These are phyloP conservation scores for Narthecium ossifragum DNA, from an alignment of 106 monocot species.

Conservation along the genomic window DNA sequence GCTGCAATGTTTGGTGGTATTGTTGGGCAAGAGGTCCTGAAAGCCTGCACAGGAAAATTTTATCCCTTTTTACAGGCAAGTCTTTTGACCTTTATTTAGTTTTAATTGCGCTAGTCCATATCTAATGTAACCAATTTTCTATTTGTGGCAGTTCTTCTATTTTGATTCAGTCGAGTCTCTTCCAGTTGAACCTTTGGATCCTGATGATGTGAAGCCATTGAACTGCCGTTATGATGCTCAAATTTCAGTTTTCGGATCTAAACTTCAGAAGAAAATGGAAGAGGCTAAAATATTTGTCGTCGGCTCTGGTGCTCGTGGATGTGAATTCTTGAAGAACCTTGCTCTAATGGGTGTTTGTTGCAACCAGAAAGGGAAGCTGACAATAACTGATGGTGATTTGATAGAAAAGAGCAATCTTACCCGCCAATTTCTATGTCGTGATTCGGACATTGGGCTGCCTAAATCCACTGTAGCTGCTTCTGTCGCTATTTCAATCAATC, in stretches of 20 bases:
- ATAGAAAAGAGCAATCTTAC: conserved; percentile 98
- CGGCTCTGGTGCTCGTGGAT: conserved; percentile 89
- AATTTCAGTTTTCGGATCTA: conserved; percentile 62
- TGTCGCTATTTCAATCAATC: conserved; percentile 63
- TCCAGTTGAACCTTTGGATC: conserved; percentile 43
- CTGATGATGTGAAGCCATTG: conserved; percentile 39
- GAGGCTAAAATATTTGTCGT: conserved; percentile 77
- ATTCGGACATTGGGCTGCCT: conserved; percentile 95
- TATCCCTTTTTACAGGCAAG: conserved; percentile 61
- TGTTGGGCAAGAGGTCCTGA: conserved; percentile 67
- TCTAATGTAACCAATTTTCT: not conserved
- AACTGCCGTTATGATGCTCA: conserved; percentile 63
- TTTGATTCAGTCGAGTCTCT: conserved; percentile 72
- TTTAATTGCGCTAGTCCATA: not conserved
- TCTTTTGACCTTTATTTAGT: not conserved
- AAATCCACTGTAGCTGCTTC: conserved; percentile 91
- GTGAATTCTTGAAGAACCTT: conserved; percentile 91
- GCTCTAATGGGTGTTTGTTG: conserved; percentile 92
- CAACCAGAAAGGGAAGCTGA: conserved; percentile 64
- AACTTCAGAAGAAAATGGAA: conserved; percentile 74
- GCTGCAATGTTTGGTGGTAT: conserved; percentile 77
- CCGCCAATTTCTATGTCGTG: conserved; percentile 88
- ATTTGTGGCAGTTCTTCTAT: conserved; percentile 54
- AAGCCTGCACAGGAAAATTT: conserved; percentile 75
- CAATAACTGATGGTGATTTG: conserved; percentile 93